phyloP scores from a whole-genome alignment of 2,329 filamentous ascomycete genomes.

The Dothistroma septosporum region DNA sequence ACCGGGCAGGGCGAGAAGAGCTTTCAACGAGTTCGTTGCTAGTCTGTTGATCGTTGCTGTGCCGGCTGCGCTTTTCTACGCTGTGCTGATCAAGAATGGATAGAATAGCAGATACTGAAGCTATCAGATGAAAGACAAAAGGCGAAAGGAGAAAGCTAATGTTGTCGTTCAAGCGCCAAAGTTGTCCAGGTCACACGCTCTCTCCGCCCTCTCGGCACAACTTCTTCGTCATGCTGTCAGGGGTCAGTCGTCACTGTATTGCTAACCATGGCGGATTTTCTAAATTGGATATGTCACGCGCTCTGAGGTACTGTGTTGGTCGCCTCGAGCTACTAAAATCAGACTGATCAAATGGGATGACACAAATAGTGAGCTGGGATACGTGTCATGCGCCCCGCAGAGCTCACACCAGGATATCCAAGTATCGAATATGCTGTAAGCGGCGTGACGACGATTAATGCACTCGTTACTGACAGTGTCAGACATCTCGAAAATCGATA shows the following conservation, averaged over 20 bases:
- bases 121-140: too few species aligned
- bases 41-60: conserved; percentile 16
- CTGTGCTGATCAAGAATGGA: conserved; percentile 20
- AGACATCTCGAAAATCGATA: background rate
- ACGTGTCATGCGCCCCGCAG: background rate
- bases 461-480: background rate
- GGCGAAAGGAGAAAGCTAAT: too few species aligned
- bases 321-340: background rate
- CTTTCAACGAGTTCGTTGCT: conserved; percentile 19
- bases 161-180: too few species aligned
- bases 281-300: background rate
- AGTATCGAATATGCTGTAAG: background rate
- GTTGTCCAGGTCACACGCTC: too few species aligned
- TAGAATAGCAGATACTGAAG: background rate
- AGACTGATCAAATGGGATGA: background rate
- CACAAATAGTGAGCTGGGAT: background rate
- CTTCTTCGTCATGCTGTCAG: too few species aligned
- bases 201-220: too few species aligned
- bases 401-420: background rate
- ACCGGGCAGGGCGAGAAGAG: conserved; percentile 16
- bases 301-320: background rate
- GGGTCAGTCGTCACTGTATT: too few species aligned
- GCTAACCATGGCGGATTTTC: too few species aligned
- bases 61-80: conserved; percentile 20
- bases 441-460: background rate